Evolutionary conservation across 2,329 filamentous ascomycete genomes (phyloP), one percentile per base, ranked within the genome.

Genomic region (Cladobotryum protrusum): DNA sequence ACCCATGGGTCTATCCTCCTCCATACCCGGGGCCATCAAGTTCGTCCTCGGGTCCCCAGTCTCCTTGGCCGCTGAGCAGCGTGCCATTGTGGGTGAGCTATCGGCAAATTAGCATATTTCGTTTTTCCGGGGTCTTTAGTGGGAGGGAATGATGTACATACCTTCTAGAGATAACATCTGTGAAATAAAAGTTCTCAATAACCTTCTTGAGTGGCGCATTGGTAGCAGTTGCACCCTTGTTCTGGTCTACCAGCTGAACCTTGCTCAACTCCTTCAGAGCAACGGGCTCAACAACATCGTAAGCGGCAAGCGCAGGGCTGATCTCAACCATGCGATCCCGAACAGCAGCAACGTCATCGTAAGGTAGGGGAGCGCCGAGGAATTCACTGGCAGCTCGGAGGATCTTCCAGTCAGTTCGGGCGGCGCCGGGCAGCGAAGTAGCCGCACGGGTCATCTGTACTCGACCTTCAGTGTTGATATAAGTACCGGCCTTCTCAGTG

Each of bases 321-420:
- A 99, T 92, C 73, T 97, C 89, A 55, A 85, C 83, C 89, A 97
- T 95, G 61, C 93, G 87, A 69, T 96, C 90, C 50, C 93, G 83
- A 47, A 99, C 80, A 62, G 83, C 80, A 57, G 93, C 87, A 45
- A 99, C 81, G 64, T 97, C 90, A 61, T 99, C 92, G 65, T 97
- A 99, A 18, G 90, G 88, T 47, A 99, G 81, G 57, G 91, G 86
- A 24, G 77, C 83, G 53, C 87, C 89, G 14, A 99, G 78, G 73
- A 95, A 96, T 72, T 97, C 93, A 64, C 87, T 93, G 50, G 81
- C 83, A 15, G 93, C 93, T 57, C 93, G 89, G 60, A 99, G 84
- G 63, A 99, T 97, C 82, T 97, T 99, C 93, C 93, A 99, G 74
- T 99, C 93, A 56, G 93, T 92, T 64, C 93, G 83, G 50, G 92